Evolutionary conservation across 1,139 yeast species (phyloP).

Genomic region (Meyerozyma guilliermondii): DNA sequence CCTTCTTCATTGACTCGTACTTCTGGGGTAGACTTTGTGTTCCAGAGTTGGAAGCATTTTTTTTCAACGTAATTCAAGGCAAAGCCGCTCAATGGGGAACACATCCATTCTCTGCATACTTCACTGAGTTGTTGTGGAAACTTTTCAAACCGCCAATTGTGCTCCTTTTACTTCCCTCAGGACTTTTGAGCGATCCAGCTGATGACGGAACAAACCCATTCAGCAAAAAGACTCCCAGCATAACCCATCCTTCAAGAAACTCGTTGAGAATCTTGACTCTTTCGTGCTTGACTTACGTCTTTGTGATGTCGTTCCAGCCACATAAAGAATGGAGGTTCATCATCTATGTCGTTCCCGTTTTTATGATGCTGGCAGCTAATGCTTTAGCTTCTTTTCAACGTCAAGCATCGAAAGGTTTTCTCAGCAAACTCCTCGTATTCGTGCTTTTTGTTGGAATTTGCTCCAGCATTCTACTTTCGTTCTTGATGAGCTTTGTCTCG

Average conservation of each 20-base stretch:
- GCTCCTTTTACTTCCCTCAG: constrained; percentile 41
- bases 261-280: constrained; percentile 29
- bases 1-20: constrained; percentile 60
- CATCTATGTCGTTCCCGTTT: constrained; percentile 65
- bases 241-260: constrained; percentile 32
- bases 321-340: constrained; percentile 96
- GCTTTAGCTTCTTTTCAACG: constrained; percentile 45
- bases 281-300: constrained; percentile 50
- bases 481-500: constrained; percentile 57
- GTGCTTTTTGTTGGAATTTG: constrained; percentile 24
- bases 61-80: constrained; percentile 71
- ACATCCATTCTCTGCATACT: constrained; percentile 69
- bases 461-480: constrained; percentile 37
- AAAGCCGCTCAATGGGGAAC: constrained; percentile 79
- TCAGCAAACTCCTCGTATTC: constrained; percentile 24
- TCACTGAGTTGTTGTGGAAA: constrained; percentile 38
- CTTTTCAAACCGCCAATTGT: constrained; percentile 65
- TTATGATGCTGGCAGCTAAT: constrained; percentile 61
- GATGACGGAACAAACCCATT: constrained; percentile 16
- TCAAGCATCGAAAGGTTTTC: constrained; percentile 19
- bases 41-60: constrained; percentile 73
- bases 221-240: constrained; percentile 17
- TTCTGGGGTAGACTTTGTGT: constrained; percentile 60
- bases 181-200: constrained; percentile 38
- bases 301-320: constrained; percentile 71